Percentiles rank a stretch among this genome's conserved stretches.
phyloP scores from a whole-genome alignment of 2,329 filamentous ascomycete species.

The Colletotrichum chlorophyti region DNA sequence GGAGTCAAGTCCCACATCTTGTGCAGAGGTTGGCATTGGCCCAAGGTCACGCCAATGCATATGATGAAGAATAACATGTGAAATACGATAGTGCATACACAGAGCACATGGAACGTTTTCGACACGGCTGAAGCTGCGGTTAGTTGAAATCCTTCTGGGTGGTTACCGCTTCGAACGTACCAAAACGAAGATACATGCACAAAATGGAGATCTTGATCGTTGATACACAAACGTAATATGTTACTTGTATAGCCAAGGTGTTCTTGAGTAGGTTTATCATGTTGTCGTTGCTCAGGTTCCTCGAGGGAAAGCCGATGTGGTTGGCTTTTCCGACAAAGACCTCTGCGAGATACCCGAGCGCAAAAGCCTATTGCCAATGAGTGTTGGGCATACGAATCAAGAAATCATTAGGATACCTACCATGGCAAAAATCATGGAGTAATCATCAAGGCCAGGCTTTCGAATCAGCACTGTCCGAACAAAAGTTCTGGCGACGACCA shows the following conservation, averaged over 20 bases:
- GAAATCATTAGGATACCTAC: constrained; percentile 3
- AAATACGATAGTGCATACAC: constrained; percentile 43
- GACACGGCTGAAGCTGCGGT: constrained; percentile 25
- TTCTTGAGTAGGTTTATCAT: constrained; percentile 35
- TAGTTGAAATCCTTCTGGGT: background rate
- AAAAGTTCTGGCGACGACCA: constrained; percentile 27
- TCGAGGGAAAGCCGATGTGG: constrained; percentile 30
- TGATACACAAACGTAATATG: constrained; percentile 48
- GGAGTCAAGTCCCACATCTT: constrained; percentile 48
- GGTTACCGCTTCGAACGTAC: constrained; percentile 33
- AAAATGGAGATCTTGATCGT: constrained; percentile 52
- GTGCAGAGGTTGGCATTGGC: constrained; percentile 49
- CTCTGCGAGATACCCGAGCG: constrained; percentile 30
- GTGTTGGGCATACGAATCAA: background rate
- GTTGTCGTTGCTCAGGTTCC: constrained; percentile 28
- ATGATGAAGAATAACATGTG: constrained; percentile 47
- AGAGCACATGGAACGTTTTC: constrained; percentile 37
- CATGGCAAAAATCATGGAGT: constrained; percentile 28
- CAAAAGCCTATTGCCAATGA: background rate
- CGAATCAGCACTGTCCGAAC: constrained; percentile 27
- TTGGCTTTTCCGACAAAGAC: constrained; percentile 31
- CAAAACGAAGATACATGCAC: constrained; percentile 53
- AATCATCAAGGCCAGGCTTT: constrained; percentile 33
- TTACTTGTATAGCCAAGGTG: constrained; percentile 44
- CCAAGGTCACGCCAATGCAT: constrained; percentile 45